Conservation (phyloP, 148 eudicot species). For the Silene uniflora region DNA sequence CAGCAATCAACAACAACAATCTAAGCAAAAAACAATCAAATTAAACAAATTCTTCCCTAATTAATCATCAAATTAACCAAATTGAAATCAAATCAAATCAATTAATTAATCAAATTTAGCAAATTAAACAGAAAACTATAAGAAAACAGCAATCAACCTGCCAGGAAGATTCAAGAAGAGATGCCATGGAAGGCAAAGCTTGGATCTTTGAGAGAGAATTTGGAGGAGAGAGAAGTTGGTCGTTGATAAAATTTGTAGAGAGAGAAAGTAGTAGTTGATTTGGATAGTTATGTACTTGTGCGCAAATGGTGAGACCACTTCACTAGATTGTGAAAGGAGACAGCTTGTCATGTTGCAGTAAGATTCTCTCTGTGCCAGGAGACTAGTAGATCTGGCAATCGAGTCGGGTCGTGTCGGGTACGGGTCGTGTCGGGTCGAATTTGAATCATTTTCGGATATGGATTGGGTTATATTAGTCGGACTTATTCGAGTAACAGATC, state of each 20-base stretch:
- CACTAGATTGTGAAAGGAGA: no score
- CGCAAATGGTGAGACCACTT: no score
- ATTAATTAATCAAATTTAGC: not conserved
- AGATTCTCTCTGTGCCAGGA: no score
- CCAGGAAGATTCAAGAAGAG: conserved; percentile 58
- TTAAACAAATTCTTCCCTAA: not conserved
- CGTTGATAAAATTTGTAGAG: not conserved
- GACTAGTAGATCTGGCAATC: no score
- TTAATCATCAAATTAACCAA: not conserved
- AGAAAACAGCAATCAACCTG: conserved; percentile 32
- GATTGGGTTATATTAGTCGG: no score
- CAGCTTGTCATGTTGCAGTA: no score
- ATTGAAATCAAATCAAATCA: no score
- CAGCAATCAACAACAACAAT: not conserved
- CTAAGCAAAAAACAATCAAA: not conserved
- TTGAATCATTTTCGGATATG: no score
- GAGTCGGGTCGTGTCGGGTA: no score
- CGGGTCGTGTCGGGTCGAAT: no score
- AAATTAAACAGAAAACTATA: not conserved
- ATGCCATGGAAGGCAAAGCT: conserved; percentile 41
- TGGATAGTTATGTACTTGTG: no score
- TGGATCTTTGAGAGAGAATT: conserved; percentile 17
- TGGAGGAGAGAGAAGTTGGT: conserved; percentile 7
- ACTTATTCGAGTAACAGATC: no score
- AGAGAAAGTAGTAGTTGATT: not conserved